Evolutionary conservation across 2,329 filamentous ascomycete genomes (phyloP), one percentile per base, ranked within the genome.

Genomic region (Nigrospora oryzae): DNA sequence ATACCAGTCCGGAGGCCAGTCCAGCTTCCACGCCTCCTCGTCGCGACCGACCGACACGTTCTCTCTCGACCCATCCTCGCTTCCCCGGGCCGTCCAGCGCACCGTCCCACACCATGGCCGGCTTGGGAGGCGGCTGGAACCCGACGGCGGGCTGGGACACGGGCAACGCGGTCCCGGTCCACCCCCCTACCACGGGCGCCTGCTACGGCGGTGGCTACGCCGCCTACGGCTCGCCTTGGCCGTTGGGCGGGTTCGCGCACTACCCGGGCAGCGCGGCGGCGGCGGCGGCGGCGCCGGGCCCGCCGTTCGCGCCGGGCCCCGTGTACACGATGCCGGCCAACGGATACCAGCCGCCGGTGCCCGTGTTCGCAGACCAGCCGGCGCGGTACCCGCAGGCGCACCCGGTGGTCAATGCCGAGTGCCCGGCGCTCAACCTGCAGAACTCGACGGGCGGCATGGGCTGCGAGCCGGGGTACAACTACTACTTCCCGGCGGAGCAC

Each of bases 391-490:
- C 70, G 0, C 64, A 69, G 43, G 56, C 66, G 0, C 63, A 64
- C 16, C 73, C 75, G 0, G 53, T 53, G 8, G 64, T 72, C 46
- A 66, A 74, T 51, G 48, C 62, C 0, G 59, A 65, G 2, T 70
- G 75, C 48, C 74, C 76, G 0, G 74, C 75, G 0, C 66, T 71
- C 28, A 73, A 77, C 50, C 64, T 83, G 62, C 69, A 67, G 39
- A 80, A 82, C 61, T 69, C 71, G 0, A 75, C 74, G 0, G 75
- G 79, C 38, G 77, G 77, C 17, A 66, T 73, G 1, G 76, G 78
- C 36, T 74, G 74, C 48, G 79, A 82, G 53, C 76, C 75, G 0
- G 80, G 78, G 2, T 83, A 81, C 64, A 78, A 79, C 62, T 79
- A 81, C 60, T 73, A 81, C 55, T 83, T 81, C 61, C 71, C 76